Base-by-base conservation (phyloP, 257 asterid species). In the Paulownia fortunei region DNA sequence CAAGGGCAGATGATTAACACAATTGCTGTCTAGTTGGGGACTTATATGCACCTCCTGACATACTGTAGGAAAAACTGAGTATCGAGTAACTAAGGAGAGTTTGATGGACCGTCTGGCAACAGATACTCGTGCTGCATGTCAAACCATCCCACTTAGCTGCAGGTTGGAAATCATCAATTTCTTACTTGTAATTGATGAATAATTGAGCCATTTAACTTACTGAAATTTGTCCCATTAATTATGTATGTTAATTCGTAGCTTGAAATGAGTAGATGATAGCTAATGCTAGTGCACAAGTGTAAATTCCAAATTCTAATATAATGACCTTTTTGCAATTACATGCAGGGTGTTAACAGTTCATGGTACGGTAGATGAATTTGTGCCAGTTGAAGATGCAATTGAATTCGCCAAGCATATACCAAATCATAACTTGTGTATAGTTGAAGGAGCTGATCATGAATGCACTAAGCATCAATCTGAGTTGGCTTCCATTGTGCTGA, bases 401-500 rank as follows among this genome's bases (percentile, higher is more conserved):
- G 89, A 90, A 72, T 91, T 92, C 49, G 84, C 82, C 64, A 82
- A 86, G 82, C 2, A 72, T 49, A 81, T 92, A 64, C 76, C 78
- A 0, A 90, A 89, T 80, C 97, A 90, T 67, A 76, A 74, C 7
- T 66, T 94, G 11, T 79, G 86, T 73, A 84, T 95, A 78, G 86
- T 90, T 36, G 83, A 87, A 87, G 97, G 97, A 30, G 97, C 99
- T 27, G 97, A 95, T 88, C 98, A 95, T 64, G 93, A 93, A 65
- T 93, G 77, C 85, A 90, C 99, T 24, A 74, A 73, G 66, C 84
- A 81, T 81, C 94, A 86, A 82, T 69, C 79, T 32, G 88, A 86
- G 79, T 76, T 95, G 81, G 82, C 82, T 61, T 84, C 90, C 1
- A 36, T 87, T 32, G 96, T 92, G 80, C 71, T 92, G 34, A 75